Percentiles rank a stretch among this genome's conserved stretches.
phyloP scores from a whole-genome alignment of 176 grass and related monocot genomes.

The Canna indica region DNA sequence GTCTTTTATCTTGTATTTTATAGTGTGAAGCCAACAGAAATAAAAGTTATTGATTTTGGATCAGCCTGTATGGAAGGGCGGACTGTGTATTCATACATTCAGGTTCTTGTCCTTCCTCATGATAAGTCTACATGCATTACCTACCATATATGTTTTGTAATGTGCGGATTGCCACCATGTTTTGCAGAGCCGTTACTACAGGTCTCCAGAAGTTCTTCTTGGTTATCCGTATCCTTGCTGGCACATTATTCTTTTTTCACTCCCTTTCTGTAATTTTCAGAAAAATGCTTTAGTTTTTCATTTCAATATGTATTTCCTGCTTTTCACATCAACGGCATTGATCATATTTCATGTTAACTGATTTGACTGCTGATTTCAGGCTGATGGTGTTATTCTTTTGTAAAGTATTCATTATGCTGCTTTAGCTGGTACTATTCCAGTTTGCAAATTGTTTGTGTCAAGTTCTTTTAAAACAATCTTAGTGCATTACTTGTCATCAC shows the following conservation, averaged over 20 bases:
- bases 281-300: background rate
- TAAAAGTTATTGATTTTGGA: slow-evolving; percentile 99
- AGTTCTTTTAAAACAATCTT: slow-evolving; percentile 16
- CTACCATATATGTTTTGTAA: slow-evolving; percentile 12
- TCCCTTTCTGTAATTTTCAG: background rate
- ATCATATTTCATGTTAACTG: background rate
- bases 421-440: background rate
- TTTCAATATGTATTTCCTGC: background rate
- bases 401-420: background rate
- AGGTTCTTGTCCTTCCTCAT: slow-evolving; percentile 38
- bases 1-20: slow-evolving; percentile 12
- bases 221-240: slow-evolving; percentile 97
- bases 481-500: background rate
- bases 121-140: slow-evolving; percentile 22
- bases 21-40: slow-evolving; percentile 76
- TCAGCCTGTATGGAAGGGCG: slow-evolving; percentile 93
- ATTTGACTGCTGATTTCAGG: background rate
- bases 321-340: background rate
- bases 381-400: background rate
- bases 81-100: slow-evolving; percentile 96
- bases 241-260: slow-evolving; percentile 12
- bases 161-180: slow-evolving; percentile 33
- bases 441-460: background rate
- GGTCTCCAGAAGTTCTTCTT: slow-evolving; percentile 94
- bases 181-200: slow-evolving; percentile 97